Conservation (phyloP, 2,329 filamentous ascomycete species). For the Pseudohalonectria lignicola region DNA sequence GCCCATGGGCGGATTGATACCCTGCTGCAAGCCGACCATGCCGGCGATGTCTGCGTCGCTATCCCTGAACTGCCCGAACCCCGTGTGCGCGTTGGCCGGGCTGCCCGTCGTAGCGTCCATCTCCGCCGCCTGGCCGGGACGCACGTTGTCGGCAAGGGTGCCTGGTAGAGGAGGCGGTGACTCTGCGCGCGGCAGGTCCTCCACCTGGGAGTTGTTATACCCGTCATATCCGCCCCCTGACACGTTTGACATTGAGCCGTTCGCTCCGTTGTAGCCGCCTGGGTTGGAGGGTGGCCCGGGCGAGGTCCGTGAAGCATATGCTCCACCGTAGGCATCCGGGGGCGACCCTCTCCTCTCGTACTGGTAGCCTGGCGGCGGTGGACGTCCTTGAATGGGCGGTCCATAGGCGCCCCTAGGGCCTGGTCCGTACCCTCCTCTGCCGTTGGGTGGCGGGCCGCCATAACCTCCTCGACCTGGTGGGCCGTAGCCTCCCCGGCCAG, state of each 20-base stretch:
- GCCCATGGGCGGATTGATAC: slow-evolving; percentile 19
- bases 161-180: slow-evolving; percentile 51
- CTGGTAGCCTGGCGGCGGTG: slow-evolving; percentile 32
- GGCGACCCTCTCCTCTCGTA: slow-evolving; percentile 16
- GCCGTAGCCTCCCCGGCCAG: slow-evolving; percentile 39
- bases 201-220: slow-evolving; percentile 24
- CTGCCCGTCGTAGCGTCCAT: slow-evolving; percentile 64
- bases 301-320: slow-evolving; percentile 12
- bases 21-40: slow-evolving; percentile 62
- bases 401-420: slow-evolving; percentile 34
- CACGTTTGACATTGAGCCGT: slow-evolving; percentile 24
- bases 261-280: slow-evolving; percentile 24
- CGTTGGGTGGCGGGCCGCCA: slow-evolving; percentile 21
- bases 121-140: slow-evolving; percentile 59
- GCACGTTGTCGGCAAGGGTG: slow-evolving; percentile 24
- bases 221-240: slow-evolving; percentile 26
- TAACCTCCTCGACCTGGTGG: slow-evolving; percentile 19
- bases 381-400: slow-evolving; percentile 25
- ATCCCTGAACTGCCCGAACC: slow-evolving; percentile 39
- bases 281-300: slow-evolving; percentile 24
- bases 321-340: neutral
- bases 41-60: slow-evolving; percentile 63
- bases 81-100: slow-evolving; percentile 28
- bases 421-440: slow-evolving; percentile 19
- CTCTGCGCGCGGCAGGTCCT: slow-evolving; percentile 46